These are phyloP conservation scores for Alternaria dauci DNA, from an alignment of 2,329 filamentous ascomycete genomes.

Conservation along the genomic window DNA sequence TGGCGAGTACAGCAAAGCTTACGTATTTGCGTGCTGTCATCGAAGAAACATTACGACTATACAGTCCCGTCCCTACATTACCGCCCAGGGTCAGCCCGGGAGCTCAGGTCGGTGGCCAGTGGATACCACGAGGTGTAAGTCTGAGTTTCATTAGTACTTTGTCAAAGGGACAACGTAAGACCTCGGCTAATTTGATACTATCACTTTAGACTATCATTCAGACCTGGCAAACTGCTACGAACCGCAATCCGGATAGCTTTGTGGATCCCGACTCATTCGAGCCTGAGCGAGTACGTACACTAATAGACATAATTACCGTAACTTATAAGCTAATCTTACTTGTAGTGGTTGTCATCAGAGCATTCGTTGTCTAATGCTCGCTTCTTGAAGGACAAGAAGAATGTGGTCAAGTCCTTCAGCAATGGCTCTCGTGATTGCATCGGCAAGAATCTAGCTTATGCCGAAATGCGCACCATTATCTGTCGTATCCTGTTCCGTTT, in stretches of 20 bases:
- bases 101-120: not conserved
- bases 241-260: no score
- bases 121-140: slow-evolving; percentile 6
- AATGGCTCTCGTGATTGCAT: slow-evolving; percentile 29
- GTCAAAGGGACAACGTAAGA: no score
- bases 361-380: no score
- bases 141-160: no score
- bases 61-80: not conserved
- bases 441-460: slow-evolving; percentile 33
- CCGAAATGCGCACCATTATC: slow-evolving; percentile 48
- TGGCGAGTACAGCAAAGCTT: slow-evolving; percentile 1
- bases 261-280: no score
- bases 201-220: no score
- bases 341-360: no score
- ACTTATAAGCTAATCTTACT: no score
- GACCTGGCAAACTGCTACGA: no score
- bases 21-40: not conserved
- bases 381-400: slow-evolving; percentile 42
- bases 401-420: slow-evolving; percentile 35
- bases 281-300: no score
- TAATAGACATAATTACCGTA: no score
- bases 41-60: slow-evolving; percentile 5
- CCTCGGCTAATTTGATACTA: no score
- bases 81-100: not conserved
- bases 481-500: slow-evolving; percentile 48